A percentile compares a stretch with the other conserved stretches of the same genome.
phyloP scores from a whole-genome alignment of 306 rosid species.

The Psophocarpus tetragonolobus region DNA sequence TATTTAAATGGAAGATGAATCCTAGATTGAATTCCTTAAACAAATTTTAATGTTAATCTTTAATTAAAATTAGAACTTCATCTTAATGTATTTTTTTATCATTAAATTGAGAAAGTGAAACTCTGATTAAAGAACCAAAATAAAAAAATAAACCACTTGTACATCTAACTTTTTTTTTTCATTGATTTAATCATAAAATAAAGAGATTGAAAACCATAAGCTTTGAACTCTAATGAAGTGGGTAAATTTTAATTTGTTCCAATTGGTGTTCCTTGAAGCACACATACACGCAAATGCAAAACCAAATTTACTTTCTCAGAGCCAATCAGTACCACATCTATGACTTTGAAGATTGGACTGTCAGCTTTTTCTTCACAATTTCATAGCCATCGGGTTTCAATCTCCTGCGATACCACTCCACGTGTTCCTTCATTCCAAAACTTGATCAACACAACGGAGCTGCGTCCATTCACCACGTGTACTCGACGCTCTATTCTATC shows the following conservation, averaged over 20 bases:
- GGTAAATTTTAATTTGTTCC: not conserved
- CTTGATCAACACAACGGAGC: not conserved
- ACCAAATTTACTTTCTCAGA: constrained; percentile 21
- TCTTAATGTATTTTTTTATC: no score
- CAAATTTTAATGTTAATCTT: no score
- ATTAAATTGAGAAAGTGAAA: no score
- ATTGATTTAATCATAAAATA: not conserved
- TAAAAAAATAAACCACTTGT: no score
- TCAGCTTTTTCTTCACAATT: not conserved
- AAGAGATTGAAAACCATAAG: constrained; percentile 20
- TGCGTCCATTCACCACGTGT: not conserved
- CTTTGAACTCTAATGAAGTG: constrained; percentile 27
- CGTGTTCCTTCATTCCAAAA: not conserved
- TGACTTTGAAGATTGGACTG: constrained; percentile 19
- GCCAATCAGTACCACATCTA: constrained; percentile 36
- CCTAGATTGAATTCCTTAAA: no score
- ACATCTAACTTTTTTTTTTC: not conserved
- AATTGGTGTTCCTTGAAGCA: constrained; percentile 32
- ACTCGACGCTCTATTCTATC: not conserved
- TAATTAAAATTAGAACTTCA: no score
- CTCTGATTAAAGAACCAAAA: no score
- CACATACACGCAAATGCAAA: constrained; percentile 32
- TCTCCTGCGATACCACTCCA: not conserved
- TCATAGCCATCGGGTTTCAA: not conserved
- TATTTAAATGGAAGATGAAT: no score